Base-by-base conservation (phyloP, 495 filamentous ascomycete genomes). In the Tetracladium marchalianum region DNA sequence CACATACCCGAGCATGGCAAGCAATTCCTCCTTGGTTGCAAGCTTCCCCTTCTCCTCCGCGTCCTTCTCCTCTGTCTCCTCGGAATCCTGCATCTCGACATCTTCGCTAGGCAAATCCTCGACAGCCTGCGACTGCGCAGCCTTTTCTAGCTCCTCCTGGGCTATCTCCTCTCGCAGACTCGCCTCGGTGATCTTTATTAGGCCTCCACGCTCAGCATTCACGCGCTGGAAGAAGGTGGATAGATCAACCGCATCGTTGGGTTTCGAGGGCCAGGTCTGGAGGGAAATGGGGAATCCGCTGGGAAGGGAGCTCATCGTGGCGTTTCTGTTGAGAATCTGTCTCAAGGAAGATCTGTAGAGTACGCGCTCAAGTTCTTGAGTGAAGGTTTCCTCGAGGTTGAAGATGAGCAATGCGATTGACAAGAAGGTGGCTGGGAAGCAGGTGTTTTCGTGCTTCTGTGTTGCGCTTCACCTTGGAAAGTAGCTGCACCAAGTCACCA, bases 191-290 rank as follows among this genome's bases (percentile, higher is more conserved):
- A 88, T 63, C 43, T 75, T 71, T 31, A 82, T 78, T 50, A 94
- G 90, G 7, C 80, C 77, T 19, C 85, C 87, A 47, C 77, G 79
- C 52, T 90, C 75, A 33, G 69, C 63, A 58, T 84, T 86, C 63
- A 90, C 82, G 44, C 87, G 81, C 39, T 71, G 62, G 45, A 92
- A 86, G 41, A 88, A 76, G 34, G 80, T 75, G n/a, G 75, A 69
- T 11, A 93, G 65, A 11, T 68, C 73, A 45, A 80, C 75, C n/a
- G 74, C 70, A 10, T 50, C 47, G 37, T 37, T 31, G 33, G 31
- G 11, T 19, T 34, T 43, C 6, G 36, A 32, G 36, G 75, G 68
- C 57, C 71, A 76, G 4, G 82, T 74, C 49, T 78, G 77, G 7
- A 93, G 66, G 8, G 84, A 79, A 39, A 92, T 74, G 4, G 67